A percentile compares a stretch with the other conserved stretches of the same genome.
Evolutionary conservation across 352 stramenopile species (phyloP).

Genomic region (Phytophthora ramorum): DNA sequence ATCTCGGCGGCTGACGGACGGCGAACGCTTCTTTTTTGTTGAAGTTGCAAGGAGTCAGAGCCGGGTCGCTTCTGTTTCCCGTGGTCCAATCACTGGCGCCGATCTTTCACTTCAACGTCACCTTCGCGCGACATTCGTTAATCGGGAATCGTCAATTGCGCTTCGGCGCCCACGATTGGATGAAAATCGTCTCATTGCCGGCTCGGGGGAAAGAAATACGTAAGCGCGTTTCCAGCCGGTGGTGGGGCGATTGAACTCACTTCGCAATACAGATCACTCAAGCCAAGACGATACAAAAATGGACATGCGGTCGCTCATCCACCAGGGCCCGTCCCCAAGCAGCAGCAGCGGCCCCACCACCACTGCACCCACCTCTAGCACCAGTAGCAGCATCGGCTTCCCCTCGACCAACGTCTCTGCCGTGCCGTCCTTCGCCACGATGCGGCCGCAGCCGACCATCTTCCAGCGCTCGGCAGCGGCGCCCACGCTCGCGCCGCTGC

Average conservation of each 20-base stretch:
- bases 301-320: slow-evolving; percentile 83
- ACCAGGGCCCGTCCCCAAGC: slow-evolving; percentile 42
- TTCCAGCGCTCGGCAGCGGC: slow-evolving; percentile 26
- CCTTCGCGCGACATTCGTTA: background rate
- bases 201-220: slow-evolving; percentile 18
- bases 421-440: slow-evolving; percentile 53
- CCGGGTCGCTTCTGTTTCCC: slow-evolving; percentile 26
- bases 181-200: slow-evolving; percentile 37
- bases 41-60: slow-evolving; percentile 57
- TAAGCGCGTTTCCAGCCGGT: slow-evolving; percentile 27
- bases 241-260: slow-evolving; percentile 20
- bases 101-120: slow-evolving; percentile 65
- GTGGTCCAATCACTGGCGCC: slow-evolving; percentile 31
- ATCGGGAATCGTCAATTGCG: slow-evolving; percentile 29
- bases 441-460: slow-evolving; percentile 48
- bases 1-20: too few species aligned
- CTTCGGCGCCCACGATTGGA: slow-evolving; percentile 32
- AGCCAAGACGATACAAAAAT: slow-evolving; percentile 34
- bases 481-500: slow-evolving; percentile 70
- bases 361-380: slow-evolving; percentile 1
- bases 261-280: slow-evolving; percentile 38
- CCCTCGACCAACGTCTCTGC: slow-evolving; percentile 42
- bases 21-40: slow-evolving; percentile 63
- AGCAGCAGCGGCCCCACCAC: background rate
- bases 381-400: slow-evolving; percentile 18